These are phyloP conservation scores for Pestalotiopsis sp. DNA, from an alignment of 2,329 filamentous ascomycete species.

Conservation along the genomic window DNA sequence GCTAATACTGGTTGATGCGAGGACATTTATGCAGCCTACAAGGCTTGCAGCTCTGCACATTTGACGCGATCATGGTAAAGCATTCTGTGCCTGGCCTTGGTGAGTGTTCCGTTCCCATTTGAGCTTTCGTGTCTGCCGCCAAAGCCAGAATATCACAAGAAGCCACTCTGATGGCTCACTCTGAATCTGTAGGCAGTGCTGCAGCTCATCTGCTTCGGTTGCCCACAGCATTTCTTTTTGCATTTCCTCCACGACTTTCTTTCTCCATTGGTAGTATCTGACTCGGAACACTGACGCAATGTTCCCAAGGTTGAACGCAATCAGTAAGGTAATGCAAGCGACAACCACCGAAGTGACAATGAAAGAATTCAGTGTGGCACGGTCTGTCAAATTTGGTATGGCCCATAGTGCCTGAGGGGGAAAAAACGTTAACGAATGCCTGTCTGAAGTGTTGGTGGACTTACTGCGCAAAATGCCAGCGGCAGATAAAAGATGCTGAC, in stretches of 20 bases:
- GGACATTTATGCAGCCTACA: no score
- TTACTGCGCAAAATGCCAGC: background rate
- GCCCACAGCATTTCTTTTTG: background rate
- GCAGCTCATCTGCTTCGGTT: background rate
- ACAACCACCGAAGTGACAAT: background rate
- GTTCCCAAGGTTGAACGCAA: background rate
- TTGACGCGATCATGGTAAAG: no score
- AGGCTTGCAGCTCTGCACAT: no score
- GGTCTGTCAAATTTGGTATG: background rate
- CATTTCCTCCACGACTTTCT: background rate
- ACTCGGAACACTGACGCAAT: background rate
- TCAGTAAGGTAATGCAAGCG: background rate
- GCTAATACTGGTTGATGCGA: no score
- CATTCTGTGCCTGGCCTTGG: no score
- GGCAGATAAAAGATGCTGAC: conserved; percentile 7
- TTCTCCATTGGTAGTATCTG: background rate
- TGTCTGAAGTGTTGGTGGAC: background rate
- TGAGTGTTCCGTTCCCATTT: background rate
- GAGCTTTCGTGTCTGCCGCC: background rate
- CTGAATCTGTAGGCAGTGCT: background rate
- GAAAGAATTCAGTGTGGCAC: background rate
- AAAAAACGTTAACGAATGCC: no score
- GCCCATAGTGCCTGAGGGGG: conserved; percentile 1
- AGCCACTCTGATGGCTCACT: background rate
- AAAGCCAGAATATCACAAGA: background rate